Percentiles rank a stretch among this genome's conserved stretches.
phyloP scores from a whole-genome alignment of 1,139 yeast genomes.

The Yamadazyma taylorii region DNA sequence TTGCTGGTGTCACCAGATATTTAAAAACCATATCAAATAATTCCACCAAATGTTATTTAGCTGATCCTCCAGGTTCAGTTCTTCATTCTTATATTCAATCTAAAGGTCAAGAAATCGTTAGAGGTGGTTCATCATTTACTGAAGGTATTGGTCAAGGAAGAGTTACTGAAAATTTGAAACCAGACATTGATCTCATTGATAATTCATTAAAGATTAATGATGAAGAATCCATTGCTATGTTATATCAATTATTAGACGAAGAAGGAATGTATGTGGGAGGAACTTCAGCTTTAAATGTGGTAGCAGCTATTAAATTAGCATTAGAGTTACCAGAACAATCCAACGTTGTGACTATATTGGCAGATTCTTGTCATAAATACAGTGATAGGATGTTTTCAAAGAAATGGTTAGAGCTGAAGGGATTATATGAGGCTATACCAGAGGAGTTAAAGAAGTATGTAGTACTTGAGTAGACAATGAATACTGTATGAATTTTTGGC shows the following conservation, averaged over 20 bases:
- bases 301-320: constrained; percentile 76
- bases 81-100: constrained; percentile 74
- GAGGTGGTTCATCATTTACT: constrained; percentile 83
- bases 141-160: constrained; percentile 97
- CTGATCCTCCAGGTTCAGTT: constrained; percentile 94
- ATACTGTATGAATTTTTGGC: no score
- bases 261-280: constrained; percentile 94
- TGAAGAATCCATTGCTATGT: constrained; percentile 74
- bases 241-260: constrained; percentile 77
- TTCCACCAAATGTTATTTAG: constrained; percentile 56
- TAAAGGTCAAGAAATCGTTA: constrained; percentile 58
- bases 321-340: constrained; percentile 73
- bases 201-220: constrained; percentile 79
- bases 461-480: background rate
- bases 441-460: constrained; percentile 68
- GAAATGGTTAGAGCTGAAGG: constrained; percentile 73
- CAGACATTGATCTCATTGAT: constrained; percentile 67
- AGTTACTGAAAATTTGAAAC: constrained; percentile 76
- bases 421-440: constrained; percentile 66
- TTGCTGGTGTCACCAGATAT: constrained; percentile 79
- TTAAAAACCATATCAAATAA: constrained; percentile 65
- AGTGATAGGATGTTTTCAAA: constrained; percentile 77
- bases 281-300: constrained; percentile 80
- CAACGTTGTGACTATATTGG: constrained; percentile 80
- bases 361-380: constrained; percentile 89